Conservation (phyloP, 1,284 basidiomycete species). For the Abortiporus biennis region DNA sequence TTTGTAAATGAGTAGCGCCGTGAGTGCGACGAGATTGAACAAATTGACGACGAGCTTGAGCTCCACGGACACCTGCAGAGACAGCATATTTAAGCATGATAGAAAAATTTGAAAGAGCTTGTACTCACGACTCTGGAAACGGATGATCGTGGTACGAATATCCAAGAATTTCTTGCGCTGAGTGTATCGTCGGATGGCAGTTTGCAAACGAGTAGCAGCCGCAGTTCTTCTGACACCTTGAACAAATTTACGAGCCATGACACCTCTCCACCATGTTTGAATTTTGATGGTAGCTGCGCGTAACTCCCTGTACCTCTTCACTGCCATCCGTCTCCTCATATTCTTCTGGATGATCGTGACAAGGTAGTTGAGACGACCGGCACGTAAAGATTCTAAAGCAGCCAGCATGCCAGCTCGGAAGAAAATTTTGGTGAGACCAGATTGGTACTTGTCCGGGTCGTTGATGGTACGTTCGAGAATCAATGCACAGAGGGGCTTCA, state of each 20-base stretch:
- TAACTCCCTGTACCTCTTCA: constrained; percentile 75
- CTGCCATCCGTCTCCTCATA: constrained; percentile 80
- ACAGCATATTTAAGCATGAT: constrained; percentile 9
- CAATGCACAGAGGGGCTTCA: constrained; percentile 77
- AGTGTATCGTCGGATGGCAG: constrained; percentile 63
- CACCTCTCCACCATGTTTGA: constrained; percentile 92
- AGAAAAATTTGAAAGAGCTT: background rate
- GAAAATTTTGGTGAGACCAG: constrained; percentile 97
- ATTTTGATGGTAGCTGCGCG: constrained; percentile 77
- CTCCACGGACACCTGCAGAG: constrained; percentile 72
- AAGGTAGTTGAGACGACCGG: constrained; percentile 83
- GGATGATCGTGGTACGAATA: constrained; percentile 58
- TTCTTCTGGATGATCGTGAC: constrained; percentile 98
- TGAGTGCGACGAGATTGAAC: constrained; percentile 52
- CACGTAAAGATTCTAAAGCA: constrained; percentile 88
- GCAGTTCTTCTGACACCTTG: constrained; percentile 68
- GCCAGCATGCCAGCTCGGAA: constrained; percentile 99
- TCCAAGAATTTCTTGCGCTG: constrained; percentile 70
- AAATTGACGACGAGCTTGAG: constrained; percentile 67
- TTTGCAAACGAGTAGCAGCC: constrained; percentile 79
- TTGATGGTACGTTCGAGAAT: constrained; percentile 86
- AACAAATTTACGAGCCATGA: constrained; percentile 71
- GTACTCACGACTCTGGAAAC: constrained; percentile 82
- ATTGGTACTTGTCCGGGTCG: constrained; percentile 95
- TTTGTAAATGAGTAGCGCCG: constrained; percentile 78